Base-by-base conservation (phyloP, 306 rosid genomes). In the Gleditsia sinensis region DNA sequence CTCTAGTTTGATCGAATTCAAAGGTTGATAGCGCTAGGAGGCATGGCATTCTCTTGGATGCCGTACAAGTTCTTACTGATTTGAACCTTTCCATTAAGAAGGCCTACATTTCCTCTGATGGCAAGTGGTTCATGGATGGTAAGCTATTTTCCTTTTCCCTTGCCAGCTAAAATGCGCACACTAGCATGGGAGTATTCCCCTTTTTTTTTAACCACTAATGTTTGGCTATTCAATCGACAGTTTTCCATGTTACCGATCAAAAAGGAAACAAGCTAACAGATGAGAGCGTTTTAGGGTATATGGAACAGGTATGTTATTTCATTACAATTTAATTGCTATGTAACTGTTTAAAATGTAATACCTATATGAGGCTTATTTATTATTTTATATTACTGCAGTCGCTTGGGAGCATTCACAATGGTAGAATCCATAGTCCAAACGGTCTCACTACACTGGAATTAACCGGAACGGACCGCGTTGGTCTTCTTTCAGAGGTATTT, bases 51-150 rank as follows among this genome's bases (percentile, higher is more conserved):
- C 89, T 94, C 28, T 74, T 94, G 36, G 96, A 91, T 68, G 96
- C 99, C 12, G 92, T 94, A 3, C 99, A 94, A 74, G 85, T 94
- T 61, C 95, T 94, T 39, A 87, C 95, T 20, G 99, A 94, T 85
- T 75, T 90, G 25, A 86, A 94, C 64, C 93, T 94, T 60, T 81
- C 80, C 9, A 94, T 94, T 36, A 87, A 94, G 79, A 94, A 94
- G 69, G 99, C 97, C 0, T 90, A 94, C 48, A 87, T 94, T 83
- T 94, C 96, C 54, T 91, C 99, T 0, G 99, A 94, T 81, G 99
- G 96, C 9, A 83, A 80, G 39, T 94, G 99, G 99, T 92, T 90
- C 92, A 94, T 94, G 99, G 97, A 88, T 86, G 99, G 99, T 94
- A 77, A 75, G 86, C 42, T 67, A 12, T 58, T 67, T 20, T 33